phyloP scores from a whole-genome alignment of 345 rosid genomes.

The Triadica sebifera region DNA sequence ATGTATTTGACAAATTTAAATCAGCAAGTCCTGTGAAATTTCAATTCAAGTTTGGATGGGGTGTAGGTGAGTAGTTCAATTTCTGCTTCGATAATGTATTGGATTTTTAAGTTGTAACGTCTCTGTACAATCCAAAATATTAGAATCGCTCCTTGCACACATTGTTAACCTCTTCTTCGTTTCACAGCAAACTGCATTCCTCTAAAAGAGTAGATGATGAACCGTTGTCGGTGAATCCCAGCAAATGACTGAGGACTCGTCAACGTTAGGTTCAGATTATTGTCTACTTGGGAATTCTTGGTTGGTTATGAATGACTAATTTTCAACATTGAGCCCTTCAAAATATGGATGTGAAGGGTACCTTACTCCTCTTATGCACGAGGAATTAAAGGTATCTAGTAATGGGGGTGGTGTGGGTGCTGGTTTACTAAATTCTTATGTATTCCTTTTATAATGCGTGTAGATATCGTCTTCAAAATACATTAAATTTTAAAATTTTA shows the following conservation, averaged over 20 bases:
- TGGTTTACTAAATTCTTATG: too few species aligned
- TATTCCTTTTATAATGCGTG: too few species aligned
- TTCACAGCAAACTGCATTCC: background rate
- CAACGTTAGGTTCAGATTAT: too few species aligned
- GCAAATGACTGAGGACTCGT: background rate
- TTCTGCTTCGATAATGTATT: background rate
- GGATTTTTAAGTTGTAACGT: background rate
- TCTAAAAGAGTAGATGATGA: background rate
- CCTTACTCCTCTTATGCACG: too few species aligned
- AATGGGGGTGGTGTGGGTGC: too few species aligned
- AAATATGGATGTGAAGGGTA: too few species aligned
- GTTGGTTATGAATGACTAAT: too few species aligned
- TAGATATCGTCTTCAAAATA: too few species aligned
- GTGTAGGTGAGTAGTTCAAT: background rate
- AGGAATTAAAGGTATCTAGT: too few species aligned
- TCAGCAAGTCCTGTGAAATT: background rate
- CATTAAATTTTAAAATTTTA: too few species aligned
- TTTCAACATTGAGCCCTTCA: too few species aligned
- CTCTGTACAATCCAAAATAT: slow-evolving; percentile 5
- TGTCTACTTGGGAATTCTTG: too few species aligned
- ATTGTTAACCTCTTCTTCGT: background rate
- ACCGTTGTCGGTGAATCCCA: background rate
- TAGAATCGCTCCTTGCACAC: background rate
- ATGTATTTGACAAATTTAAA: slow-evolving; percentile 8
- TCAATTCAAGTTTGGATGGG: background rate